phyloP scores from a whole-genome alignment of 2,329 filamentous ascomycete genomes.

The Ilyonectria robusta region DNA sequence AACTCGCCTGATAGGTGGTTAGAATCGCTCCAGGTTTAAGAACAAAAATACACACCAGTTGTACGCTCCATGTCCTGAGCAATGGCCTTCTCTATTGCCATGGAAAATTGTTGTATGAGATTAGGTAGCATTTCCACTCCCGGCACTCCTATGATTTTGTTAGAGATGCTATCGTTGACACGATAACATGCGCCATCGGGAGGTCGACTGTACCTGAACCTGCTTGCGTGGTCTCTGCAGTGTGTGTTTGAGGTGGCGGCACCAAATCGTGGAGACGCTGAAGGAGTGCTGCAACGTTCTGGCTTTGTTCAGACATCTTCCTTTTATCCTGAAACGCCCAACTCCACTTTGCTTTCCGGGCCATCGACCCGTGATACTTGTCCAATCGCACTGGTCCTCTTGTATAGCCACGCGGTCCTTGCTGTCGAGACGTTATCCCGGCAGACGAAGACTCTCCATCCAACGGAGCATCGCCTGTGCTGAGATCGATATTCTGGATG shows the following conservation, averaged over 20 bases:
- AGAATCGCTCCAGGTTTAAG: background rate
- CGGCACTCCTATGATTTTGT: background rate
- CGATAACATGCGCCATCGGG: background rate
- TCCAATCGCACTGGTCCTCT: constrained; percentile 1
- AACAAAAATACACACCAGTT: background rate
- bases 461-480: background rate
- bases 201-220: background rate
- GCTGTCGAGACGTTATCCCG: background rate
- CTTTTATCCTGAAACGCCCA: constrained; percentile 3
- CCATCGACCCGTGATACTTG: background rate
- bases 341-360: background rate
- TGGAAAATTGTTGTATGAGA: constrained; percentile 2
- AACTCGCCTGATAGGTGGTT: constrained; percentile 2
- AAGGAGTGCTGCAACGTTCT: background rate
- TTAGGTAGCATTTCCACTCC: background rate
- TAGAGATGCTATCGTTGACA: background rate
- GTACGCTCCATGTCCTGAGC: background rate
- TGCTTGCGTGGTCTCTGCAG: background rate
- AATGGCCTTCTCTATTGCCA: background rate
- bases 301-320: background rate
- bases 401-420: background rate
- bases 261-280: background rate
- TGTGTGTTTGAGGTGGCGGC: background rate
- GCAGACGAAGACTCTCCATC: background rate
- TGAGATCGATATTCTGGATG: too few relatives aligned